A percentile compares a stretch with the other conserved stretches of the same genome.
Conservation (phyloP, 208 protist genomes). For the Leishmania martiniquensis region DNA sequence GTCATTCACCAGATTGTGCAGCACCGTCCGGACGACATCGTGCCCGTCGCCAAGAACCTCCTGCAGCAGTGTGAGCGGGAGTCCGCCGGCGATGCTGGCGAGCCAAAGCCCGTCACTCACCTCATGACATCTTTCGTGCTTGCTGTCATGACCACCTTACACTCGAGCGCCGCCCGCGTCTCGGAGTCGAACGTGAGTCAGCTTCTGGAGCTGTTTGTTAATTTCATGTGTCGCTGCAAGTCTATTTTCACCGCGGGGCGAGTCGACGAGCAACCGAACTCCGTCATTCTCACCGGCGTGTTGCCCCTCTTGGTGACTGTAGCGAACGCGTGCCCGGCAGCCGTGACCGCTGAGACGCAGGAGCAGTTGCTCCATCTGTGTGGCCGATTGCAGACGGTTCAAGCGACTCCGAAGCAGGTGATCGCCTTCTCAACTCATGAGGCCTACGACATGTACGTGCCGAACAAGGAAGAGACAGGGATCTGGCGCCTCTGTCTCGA, state of each 20-base stretch:
- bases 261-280: conserved; percentile 38
- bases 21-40: conserved; percentile 31
- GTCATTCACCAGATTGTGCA: conserved; percentile 50
- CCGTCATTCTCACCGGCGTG: conserved; percentile 70
- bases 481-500: conserved; percentile 72
- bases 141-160: conserved; percentile 43
- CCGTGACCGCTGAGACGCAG: conserved; percentile 41
- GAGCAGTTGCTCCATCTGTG: conserved; percentile 40
- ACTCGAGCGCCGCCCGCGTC: conserved; percentile 10
- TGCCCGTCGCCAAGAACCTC: conserved; percentile 30
- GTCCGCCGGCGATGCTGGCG: conserved; percentile 11
- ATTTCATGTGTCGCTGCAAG: conserved; percentile 31
- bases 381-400: conserved; percentile 11
- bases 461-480: conserved; percentile 20
- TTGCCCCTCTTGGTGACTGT: conserved; percentile 71
- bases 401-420: conserved; percentile 19
- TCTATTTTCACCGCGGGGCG: conserved; percentile 15
- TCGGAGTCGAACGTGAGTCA: conserved; percentile 30
- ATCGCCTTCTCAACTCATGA: conserved; percentile 74
- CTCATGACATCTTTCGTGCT: conserved; percentile 79
- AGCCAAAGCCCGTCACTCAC: conserved; percentile 38
- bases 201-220: conserved; percentile 56
- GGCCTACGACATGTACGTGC: conserved; percentile 76
- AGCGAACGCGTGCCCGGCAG: conserved; percentile 56
- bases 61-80: conserved; percentile 41